Evolutionary conservation across 208 protist genomes (phyloP).

Genomic region (Paratrypanosoma confusum): DNA sequence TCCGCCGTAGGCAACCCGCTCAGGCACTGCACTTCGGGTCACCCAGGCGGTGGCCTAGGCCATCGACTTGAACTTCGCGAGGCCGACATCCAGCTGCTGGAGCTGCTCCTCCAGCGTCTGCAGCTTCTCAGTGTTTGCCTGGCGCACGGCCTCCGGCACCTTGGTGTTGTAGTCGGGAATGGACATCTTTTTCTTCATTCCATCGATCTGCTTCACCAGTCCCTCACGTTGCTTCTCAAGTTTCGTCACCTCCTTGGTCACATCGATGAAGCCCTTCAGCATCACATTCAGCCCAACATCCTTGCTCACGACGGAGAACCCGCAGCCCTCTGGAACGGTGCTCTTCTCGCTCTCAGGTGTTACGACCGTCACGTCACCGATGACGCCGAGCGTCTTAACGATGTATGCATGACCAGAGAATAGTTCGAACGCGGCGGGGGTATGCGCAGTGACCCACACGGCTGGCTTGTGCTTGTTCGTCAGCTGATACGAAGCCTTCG

Average conservation of each 20-base stretch:
- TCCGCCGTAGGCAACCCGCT: no score
- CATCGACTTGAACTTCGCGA: conserved; percentile 72
- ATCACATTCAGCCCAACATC: conserved; percentile 81
- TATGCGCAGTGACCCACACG: conserved; percentile 61
- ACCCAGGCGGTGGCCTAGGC: conserved; percentile 2
- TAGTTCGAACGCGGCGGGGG: conserved; percentile 25
- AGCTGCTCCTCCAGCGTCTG: conserved; percentile 48
- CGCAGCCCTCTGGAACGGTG: conserved; percentile 72
- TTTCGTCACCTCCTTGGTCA: conserved; percentile 79
- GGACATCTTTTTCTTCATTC: conserved; percentile 78
- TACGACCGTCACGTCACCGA: conserved; percentile 62
- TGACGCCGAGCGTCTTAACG: conserved; percentile 66
- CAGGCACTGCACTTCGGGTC: no score
- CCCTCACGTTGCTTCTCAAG: conserved; percentile 72
- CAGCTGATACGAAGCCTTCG: conserved; percentile 80
- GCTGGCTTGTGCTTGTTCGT: conserved; percentile 85
- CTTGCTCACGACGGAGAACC: conserved; percentile 75
- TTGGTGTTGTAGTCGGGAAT: conserved; percentile 85
- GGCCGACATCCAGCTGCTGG: conserved; percentile 44
- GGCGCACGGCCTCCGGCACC: conserved; percentile 74
- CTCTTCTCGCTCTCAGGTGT: conserved; percentile 23
- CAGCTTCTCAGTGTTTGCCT: conserved; percentile 75
- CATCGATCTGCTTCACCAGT: conserved; percentile 74
- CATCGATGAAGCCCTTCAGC: conserved; percentile 85
- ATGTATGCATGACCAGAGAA: conserved; percentile 42